Evolutionary conservation across 1,284 basidiomycete genomes (phyloP), one percentile per base, ranked within the genome.

Genomic region (Limonomyces culmigenus): DNA sequence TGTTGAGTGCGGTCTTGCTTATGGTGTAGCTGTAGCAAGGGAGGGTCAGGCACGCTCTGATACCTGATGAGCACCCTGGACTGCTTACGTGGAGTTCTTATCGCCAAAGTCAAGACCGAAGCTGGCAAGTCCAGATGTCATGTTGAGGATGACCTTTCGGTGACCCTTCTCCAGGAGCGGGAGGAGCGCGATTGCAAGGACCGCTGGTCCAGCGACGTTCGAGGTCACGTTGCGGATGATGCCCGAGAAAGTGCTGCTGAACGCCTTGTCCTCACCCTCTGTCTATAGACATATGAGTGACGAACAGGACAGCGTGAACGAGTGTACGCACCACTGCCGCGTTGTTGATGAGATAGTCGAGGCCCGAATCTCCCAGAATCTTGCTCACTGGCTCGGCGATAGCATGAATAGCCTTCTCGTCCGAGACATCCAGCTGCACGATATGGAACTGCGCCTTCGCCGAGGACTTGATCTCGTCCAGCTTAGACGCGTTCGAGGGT

Each of bases 261-360:
- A 43, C 4, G 40, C 37, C 8, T 33, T 17, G 38, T 50, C 50
- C 27, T 45, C 32, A 14, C 34, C 40, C 13, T 34, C 36, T 20
- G 41, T 34, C 44, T 46, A 30, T n/a, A n/a, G n/a, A n/a, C n/a
- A n/a, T n/a, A n/a, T 21, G 19, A 31, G 27, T 19, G 30, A 30
- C 25, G n/a, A n/a, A n/a, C 10, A 27, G 8, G 25, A 32, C 30
- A 23, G 10, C 3, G 16, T 20, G 16, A 36, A 17, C 5, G 21
- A 11, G 18, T 19, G 5, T 10, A 45, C 50, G 34, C 30, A 51
- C 52, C 19, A 52, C 39, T 2, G 45, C 52, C 5, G 54, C 53
- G 29, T 51, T 54, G 39, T 51, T 53, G 30, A 55, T 36, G 16
- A 56, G 43, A 34, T 52, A 55, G 37, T 54, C 48, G 12, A 55